A percentile compares a stretch with the other conserved stretches of the same genome.
These are phyloP conservation scores for Penicillium manginii DNA, from an alignment of 495 filamentous ascomycete genomes.

Conservation along the genomic window DNA sequence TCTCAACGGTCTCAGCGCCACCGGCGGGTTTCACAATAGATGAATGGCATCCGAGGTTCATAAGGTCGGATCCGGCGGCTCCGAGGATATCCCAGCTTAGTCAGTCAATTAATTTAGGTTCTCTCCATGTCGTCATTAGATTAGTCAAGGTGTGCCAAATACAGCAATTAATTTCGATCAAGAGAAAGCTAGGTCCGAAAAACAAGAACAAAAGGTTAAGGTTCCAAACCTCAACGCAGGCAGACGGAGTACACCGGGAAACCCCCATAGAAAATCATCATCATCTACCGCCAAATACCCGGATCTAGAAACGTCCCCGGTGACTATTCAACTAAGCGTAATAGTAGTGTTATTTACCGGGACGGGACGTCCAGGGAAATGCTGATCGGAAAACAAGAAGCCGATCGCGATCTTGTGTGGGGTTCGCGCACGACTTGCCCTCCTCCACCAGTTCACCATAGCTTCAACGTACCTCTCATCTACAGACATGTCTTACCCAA, in stretches of 20 bases:
- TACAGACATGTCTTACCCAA: not conserved
- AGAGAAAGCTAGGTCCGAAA: not conserved
- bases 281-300: not conserved
- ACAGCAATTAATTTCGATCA: not conserved
- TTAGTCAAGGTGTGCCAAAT: not conserved
- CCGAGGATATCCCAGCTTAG: conserved; percentile 10
- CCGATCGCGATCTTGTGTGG: conserved; percentile 25
- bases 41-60: not conserved
- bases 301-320: not conserved
- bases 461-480: not conserved
- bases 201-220: not conserved
- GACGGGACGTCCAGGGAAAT: conserved; percentile 6
- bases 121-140: not conserved
- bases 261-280: not conserved
- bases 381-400: not conserved
- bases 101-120: not conserved
- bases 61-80: conserved; percentile 13
- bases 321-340: not conserved
- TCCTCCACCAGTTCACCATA: not conserved
- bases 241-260: too few species aligned
- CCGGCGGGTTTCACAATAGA: not conserved
- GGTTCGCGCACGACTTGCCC: conserved; percentile 17
- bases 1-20: not conserved
- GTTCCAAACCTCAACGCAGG: too few species aligned
- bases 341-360: conserved; percentile 7